Percentiles rank a stretch among this genome's conserved stretches.
Evolutionary conservation across 148 eudicot species (phyloP).

Genomic region (Cornus suecica): DNA sequence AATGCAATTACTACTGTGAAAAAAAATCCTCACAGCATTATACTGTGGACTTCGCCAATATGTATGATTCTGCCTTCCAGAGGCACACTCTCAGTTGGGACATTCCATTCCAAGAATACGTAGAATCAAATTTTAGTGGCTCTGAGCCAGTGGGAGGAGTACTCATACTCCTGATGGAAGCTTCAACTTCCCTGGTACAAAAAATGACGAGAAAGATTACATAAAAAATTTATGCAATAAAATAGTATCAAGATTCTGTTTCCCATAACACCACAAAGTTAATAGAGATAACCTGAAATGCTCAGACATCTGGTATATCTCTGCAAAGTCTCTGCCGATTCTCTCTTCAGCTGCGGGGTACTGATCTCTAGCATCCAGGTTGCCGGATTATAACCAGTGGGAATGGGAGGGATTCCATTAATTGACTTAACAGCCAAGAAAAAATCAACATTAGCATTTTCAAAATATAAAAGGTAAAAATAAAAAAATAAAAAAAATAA

Average conservation of each 20-base stretch:
- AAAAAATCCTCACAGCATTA: conserved; percentile 75
- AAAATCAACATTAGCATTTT: too few relatives aligned
- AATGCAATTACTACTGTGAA: conserved; percentile 56
- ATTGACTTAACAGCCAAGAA: conserved; percentile 38
- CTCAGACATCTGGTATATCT: conserved; percentile 53
- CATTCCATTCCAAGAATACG: conserved; percentile 44
- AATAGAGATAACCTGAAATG: conserved; percentile 55
- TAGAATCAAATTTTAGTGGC: conserved; percentile 51
- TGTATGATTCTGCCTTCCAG: conserved; percentile 66
- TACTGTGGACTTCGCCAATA: conserved; percentile 90
- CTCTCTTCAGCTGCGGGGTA: conserved; percentile 65
- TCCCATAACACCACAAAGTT: neutral
- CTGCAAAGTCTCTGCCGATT: conserved; percentile 65
- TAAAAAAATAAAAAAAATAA: neutral
- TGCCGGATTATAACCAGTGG: conserved; percentile 80
- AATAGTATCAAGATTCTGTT: neutral
- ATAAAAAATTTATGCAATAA: neutral
- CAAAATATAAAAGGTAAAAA: too few relatives aligned
- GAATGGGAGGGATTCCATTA: conserved; percentile 62
- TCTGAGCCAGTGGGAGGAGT: conserved; percentile 53
- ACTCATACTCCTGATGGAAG: conserved; percentile 44
- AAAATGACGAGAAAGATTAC: neutral
- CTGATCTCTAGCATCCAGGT: conserved; percentile 98
- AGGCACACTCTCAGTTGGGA: conserved; percentile 65
- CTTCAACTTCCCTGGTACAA: conserved; percentile 62